Evolutionary conservation across 306 rosid species (phyloP).

Genomic region (Citrullus mucosospermus): DNA sequence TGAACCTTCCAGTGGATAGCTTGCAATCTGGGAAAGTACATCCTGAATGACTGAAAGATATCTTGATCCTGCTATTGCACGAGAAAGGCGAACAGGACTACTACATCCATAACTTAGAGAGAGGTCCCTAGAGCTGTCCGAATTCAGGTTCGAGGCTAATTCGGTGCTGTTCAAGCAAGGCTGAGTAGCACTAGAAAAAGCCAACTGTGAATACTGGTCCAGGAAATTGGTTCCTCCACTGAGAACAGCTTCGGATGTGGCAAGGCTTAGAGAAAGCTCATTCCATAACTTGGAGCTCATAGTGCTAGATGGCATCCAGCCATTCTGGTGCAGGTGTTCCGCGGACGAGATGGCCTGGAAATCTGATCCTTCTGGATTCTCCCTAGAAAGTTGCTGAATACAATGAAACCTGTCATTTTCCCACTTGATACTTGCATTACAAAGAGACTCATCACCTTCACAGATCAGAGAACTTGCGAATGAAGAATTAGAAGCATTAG

Average conservation of each 20-base stretch:
- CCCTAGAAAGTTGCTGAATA: constrained; percentile 18
- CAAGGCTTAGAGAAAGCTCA: constrained; percentile 55
- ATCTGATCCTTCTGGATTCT: constrained; percentile 8
- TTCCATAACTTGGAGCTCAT: constrained; percentile 34
- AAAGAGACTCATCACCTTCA: constrained; percentile 26
- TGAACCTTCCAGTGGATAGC: constrained; percentile 42
- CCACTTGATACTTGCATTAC: constrained; percentile 14
- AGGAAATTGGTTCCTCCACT: constrained; percentile 13
- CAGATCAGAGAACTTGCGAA: constrained; percentile 3
- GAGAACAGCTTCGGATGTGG: constrained; percentile 30
- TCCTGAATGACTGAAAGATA: constrained; percentile 67
- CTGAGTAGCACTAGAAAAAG: constrained; percentile 24
- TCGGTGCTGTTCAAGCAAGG: constrained; percentile 27
- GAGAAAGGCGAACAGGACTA: constrained; percentile 28
- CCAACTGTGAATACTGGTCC: constrained; percentile 39
- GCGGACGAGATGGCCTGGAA: constrained; percentile 23
- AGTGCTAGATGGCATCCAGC: constrained; percentile 37
- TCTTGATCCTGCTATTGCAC: constrained; percentile 41
- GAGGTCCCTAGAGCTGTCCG: background rate
- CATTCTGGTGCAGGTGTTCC: constrained; percentile 30
- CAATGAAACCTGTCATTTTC: constrained; percentile 17
- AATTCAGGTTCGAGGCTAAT: constrained; percentile 23
- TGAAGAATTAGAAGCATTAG: constrained; percentile 27
- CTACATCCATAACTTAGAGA: background rate
- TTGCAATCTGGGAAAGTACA: constrained; percentile 58